Evolutionary conservation across 768 basidiomycete species (phyloP).

Genomic region (Guyanaporus albipodus): DNA sequence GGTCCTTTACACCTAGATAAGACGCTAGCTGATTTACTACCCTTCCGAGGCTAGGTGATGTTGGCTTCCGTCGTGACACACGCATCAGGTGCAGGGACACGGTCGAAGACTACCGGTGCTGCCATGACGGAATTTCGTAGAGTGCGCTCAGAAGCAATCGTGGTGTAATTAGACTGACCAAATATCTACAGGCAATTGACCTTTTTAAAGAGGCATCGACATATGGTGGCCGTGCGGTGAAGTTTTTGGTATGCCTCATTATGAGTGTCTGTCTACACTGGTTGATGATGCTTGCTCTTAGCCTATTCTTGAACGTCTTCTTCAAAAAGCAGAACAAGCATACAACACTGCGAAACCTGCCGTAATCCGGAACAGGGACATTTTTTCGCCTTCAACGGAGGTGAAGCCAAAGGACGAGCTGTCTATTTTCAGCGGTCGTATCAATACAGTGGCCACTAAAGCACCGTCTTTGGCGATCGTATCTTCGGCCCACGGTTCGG

Average conservation of each 20-base stretch:
- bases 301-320: conserved; percentile 64
- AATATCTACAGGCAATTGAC: conserved; percentile 43
- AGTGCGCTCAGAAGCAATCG: conserved; percentile 11
- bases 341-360: conserved; percentile 46
- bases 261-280: background rate
- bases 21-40: background rate
- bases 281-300: conserved; percentile 24
- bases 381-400: conserved; percentile 49
- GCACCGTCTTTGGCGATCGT: conserved; percentile 28
- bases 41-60: conserved; percentile 51
- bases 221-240: conserved; percentile 63
- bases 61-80: conserved; percentile 74
- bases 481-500: conserved; percentile 4
- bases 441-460: conserved; percentile 57
- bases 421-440: conserved; percentile 73
- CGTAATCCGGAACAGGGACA: conserved; percentile 45
- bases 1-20: conserved; percentile 17
- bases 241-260: conserved; percentile 54
- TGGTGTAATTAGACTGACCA: background rate
- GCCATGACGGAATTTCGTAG: conserved; percentile 61
- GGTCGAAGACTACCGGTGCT: conserved; percentile 65
- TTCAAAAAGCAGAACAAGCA: conserved; percentile 54
- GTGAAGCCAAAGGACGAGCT: conserved; percentile 61
- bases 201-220: conserved; percentile 61
- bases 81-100: conserved; percentile 40